Evolutionary conservation across 192 early-diverging fungal species (phyloP).

Genomic region (Lobosporangium transversale): DNA sequence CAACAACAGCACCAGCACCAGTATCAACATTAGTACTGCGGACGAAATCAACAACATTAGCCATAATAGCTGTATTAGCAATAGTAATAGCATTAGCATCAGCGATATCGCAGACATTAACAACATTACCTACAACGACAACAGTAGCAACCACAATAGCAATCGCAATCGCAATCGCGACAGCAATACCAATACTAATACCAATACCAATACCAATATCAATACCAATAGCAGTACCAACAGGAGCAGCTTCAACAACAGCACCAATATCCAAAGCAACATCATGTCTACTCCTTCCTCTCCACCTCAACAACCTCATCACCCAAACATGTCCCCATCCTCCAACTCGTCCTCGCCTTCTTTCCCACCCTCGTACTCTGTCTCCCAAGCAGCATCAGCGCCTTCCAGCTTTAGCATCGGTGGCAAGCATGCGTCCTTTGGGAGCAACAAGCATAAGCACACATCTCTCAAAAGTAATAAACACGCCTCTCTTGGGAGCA

Average conservation of each 20-base stretch:
- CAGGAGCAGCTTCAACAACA: background rate
- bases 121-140: background rate
- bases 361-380: background rate
- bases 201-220: background rate
- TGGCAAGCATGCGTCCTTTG: constrained; percentile 22
- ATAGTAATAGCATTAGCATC: background rate
- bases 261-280: background rate
- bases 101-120: background rate
- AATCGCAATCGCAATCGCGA: background rate
- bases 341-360: constrained; percentile 2
- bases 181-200: background rate
- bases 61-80: background rate
- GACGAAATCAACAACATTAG: background rate
- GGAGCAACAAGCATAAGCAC: constrained; percentile 11
- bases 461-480: constrained; percentile 7
- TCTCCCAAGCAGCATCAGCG: background rate
- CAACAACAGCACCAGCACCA: background rate
- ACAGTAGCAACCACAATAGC: background rate
- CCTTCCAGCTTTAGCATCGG: constrained; percentile 18
- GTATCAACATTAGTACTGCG: background rate
- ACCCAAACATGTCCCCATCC: background rate
- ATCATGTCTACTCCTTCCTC: constrained; percentile 16
- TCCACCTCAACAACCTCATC: background rate
- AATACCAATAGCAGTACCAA: background rate
- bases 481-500: constrained; percentile 14